Percentiles rank a stretch among this genome's conserved stretches.
Evolutionary conservation across 257 asterid genomes (phyloP).

Genomic region (Eustoma russellianum): DNA sequence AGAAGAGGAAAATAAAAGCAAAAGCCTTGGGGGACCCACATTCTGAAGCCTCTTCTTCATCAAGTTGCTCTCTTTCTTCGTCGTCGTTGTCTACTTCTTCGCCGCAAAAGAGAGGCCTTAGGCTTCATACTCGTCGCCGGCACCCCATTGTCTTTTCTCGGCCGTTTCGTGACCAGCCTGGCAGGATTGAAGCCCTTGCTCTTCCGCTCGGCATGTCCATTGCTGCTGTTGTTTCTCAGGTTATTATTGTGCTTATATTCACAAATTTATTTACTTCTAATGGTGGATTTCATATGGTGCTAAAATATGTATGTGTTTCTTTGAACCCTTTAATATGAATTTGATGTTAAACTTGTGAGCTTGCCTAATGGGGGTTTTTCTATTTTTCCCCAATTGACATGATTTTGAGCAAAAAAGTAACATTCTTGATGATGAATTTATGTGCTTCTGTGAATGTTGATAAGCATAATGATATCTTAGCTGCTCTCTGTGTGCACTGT

Average conservation of each 20-base stretch:
- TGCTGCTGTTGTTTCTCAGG: slow-evolving; percentile 84
- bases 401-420: not conserved
- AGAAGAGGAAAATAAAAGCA: slow-evolving; percentile 33
- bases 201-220: slow-evolving; percentile 89
- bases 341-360: not conserved
- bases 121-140: slow-evolving; percentile 31
- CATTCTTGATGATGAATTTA: not conserved
- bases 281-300: no score
- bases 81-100: slow-evolving; percentile 23
- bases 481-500: no score
- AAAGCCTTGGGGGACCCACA: slow-evolving; percentile 17
- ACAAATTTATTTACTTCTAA: not conserved
- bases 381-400: no score
- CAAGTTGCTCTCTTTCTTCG: slow-evolving; percentile 18
- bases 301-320: no score
- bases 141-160: slow-evolving; percentile 39
- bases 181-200: slow-evolving; percentile 52
- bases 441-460: not conserved
- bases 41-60: slow-evolving; percentile 25
- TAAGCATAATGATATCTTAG: no score
- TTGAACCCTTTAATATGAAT: not conserved
- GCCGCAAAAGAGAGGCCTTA: slow-evolving; percentile 33
- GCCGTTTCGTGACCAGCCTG: slow-evolving; percentile 27
- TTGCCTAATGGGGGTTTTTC: not conserved
- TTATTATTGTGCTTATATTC: not conserved